Base-by-base conservation (phyloP, 805 yeast species). In the Lipomyces sp. region DNA sequence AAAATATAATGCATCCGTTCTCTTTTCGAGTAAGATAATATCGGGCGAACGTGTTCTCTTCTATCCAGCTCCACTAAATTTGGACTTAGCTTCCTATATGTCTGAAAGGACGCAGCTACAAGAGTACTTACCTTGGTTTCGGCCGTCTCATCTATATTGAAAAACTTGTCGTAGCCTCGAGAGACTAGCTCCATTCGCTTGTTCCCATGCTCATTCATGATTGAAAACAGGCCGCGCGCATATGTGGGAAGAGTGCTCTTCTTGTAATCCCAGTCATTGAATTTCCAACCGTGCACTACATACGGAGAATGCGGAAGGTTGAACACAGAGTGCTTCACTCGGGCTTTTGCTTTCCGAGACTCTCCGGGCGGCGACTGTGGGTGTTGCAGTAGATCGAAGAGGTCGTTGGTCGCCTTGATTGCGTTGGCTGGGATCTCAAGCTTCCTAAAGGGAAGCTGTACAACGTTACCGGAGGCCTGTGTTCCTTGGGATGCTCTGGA, bases 161-260 rank as follows among this genome's bases (percentile, higher is more conserved):
- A 95, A 77, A 95, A 95, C 78, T 95, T 95, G 77, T 95, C 95
- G 76, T 95, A 95, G 0, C 99, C 99, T 71, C 99, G 80, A 1
- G 88, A 87, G 1, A 86, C 86, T 30, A 95, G 89, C 57, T 66
- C 71, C 63, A 53, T 57, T 1, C 30, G 45, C 48, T 45, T 13
- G 34, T 45, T 53, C 35, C 60, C 57, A 4, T 60, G 51, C 4
- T 83, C 83, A 8, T 80, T 79, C 62, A 82, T 84, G 45, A 68
- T 37, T 11, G 70, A 51, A 42, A 68, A 68, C 33, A 68, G 39
- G 5, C 71, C 71, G 1, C 71, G 62, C 7, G 70, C 67, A 13
- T 53, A 33, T 2, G 68, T 67, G 8, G 64, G 65, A 7, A 68
- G 34, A 8, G 42, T 39, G 8, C 57, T 58, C 57, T 62, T 67